Evolutionary conservation across 345 rosid species (phyloP), one percentile per base, ranked within the genome.

Genomic region (Aegle marmelos): DNA sequence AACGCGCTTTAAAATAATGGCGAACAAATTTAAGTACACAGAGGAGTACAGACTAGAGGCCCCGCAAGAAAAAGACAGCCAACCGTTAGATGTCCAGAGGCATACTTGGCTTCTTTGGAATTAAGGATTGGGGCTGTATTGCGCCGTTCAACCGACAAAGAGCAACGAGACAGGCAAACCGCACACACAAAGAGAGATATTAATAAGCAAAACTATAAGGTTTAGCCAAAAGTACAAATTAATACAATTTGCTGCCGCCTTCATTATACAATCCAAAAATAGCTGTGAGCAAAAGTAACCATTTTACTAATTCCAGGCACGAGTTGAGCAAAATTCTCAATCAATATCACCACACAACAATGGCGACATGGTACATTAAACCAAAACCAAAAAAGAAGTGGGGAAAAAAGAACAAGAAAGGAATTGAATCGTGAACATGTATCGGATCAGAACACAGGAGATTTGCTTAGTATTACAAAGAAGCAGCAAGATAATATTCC

Each of bases 401-500:
- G 31, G 70, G 7, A 9, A 28, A 3, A 4, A 13, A n/a, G 5
- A 9, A 68, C 64, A 17, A 70, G 56, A 79, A 80, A 57, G 73
- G 24, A 77, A 66, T 54, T 79, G 76, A 82, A 79, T 77, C 36
- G 64, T 27, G 64, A 74, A 76, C 57, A 21, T 27, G 80, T 70
- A 79, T 77, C 85, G 81, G 68, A 73, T 76, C 61, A 59, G 79
- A 73, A 74, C 73, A 75, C 34, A 65, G 59, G 60, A 68, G 61
- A 3, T 33, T 34, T n/a, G 74, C 54, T 34, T 30, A 27, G 61
- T 69, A 56, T 66, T 58, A 64, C 53, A 75, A 13, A 27, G 78
- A 64, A 63, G 79, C 73, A 60, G 84, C 78, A 67, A 67, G n/a
- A 63, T 48, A 27, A 56, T 76, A 73, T 30, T 57, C 48, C n/a